These are phyloP conservation scores for Durotheca rogersii DNA, from an alignment of 495 filamentous ascomycete genomes.

Conservation along the genomic window DNA sequence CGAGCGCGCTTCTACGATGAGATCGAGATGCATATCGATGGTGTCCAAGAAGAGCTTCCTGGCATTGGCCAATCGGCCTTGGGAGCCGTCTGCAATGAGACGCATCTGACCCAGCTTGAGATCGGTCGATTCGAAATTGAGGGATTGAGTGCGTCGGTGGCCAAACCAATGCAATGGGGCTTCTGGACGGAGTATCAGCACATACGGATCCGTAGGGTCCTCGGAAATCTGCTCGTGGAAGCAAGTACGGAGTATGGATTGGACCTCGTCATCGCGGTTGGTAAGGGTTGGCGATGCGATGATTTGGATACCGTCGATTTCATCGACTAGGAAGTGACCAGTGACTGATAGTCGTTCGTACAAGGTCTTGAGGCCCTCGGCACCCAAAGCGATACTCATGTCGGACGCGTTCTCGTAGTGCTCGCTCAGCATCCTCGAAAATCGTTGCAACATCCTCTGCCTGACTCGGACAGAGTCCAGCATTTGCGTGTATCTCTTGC, in stretches of 20 bases:
- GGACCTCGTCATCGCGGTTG: conserved; percentile 73
- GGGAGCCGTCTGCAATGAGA: conserved; percentile 85
- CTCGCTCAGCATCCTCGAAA: conserved; percentile 83
- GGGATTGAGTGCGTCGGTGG: conserved; percentile 64
- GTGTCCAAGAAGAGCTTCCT: conserved; percentile 71
- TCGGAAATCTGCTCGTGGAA: conserved; percentile 76
- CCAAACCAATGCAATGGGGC: conserved; percentile 78
- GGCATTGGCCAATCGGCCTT: conserved; percentile 74
- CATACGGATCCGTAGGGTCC: conserved; percentile 74
- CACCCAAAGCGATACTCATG: conserved; percentile 74
- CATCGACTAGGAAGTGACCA: conserved; percentile 82
- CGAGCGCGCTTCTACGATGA: conserved; percentile 87
- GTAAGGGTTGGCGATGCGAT: conserved; percentile 80
- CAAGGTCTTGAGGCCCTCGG: conserved; percentile 66
- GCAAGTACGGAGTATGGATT: conserved; percentile 81
- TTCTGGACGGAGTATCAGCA: conserved; percentile 83
- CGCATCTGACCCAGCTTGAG: conserved; percentile 84
- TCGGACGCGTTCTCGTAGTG: conserved; percentile 96
- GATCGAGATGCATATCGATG: conserved; percentile 77
- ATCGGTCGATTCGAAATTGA: conserved; percentile 78
- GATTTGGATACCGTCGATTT: conserved; percentile 74
- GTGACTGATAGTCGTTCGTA: conserved; percentile 80
- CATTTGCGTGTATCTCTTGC: conserved; percentile 92
- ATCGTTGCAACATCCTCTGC: conserved; percentile 75
- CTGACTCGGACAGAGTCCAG: conserved; percentile 93